Percentiles rank a stretch among this genome's conserved stretches.
Conservation (phyloP, 2,329 filamentous ascomycete species). For the Colletotrichum abscissum region DNA sequence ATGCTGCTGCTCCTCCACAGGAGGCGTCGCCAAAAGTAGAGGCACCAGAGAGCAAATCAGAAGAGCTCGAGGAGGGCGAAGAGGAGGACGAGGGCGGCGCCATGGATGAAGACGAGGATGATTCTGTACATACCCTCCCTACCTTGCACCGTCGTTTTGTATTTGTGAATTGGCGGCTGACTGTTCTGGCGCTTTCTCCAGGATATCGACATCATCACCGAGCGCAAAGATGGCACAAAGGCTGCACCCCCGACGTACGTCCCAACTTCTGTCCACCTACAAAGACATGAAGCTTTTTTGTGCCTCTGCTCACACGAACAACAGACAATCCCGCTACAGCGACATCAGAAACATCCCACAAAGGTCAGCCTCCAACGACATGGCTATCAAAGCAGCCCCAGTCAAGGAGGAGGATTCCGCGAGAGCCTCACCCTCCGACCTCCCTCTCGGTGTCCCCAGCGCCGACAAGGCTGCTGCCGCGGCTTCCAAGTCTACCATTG, state of each 20-base stretch:
- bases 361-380: conserved; percentile 65
- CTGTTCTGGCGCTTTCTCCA: conserved; percentile 41
- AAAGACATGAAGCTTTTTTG: too few species aligned
- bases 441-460: conserved; percentile 49
- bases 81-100: conserved; percentile 71
- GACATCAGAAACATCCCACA: conserved; percentile 75
- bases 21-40: conserved; percentile 33
- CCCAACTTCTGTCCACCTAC: not conserved
- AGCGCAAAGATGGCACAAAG: conserved; percentile 73
- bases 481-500: conserved; percentile 83
- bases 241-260: conserved; percentile 69
- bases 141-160: not conserved
- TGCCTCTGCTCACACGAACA: not conserved
- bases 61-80: conserved; percentile 72
- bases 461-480: conserved; percentile 70
- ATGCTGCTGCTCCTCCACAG: conserved; percentile 10
- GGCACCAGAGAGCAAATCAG: conserved; percentile 49
- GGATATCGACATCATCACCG: conserved; percentile 77
- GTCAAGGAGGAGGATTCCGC: conserved; percentile 55
- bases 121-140: conserved; percentile 53
- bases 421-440: conserved; percentile 43
- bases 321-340: conserved; percentile 70
- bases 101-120: conserved; percentile 70
- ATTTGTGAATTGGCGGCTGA: not conserved
- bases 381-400: conserved; percentile 56